phyloP scores from a whole-genome alignment of 148 eudicot species.

The Rhododendron williamsianum region DNA sequence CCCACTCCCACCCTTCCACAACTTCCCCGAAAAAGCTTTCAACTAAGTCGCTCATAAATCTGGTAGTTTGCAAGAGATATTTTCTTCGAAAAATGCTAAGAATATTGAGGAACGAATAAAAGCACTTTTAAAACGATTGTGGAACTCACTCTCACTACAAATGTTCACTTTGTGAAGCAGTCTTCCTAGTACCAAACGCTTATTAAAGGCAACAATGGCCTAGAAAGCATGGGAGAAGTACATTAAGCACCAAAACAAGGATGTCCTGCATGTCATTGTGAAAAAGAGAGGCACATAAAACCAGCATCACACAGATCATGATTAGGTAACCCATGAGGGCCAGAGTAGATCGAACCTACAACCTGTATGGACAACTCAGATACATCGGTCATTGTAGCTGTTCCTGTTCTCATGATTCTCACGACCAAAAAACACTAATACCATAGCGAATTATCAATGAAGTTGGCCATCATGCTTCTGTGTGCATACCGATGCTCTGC shows the following conservation, averaged over 20 bases:
- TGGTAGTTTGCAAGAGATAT: neutral
- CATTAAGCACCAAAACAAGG: neutral
- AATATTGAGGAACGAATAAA: neutral
- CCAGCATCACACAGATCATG: neutral
- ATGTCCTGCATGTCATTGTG: neutral
- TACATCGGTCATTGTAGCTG: neutral
- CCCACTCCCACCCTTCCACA: neutral
- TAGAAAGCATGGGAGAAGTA: neutral
- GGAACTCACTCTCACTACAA: neutral
- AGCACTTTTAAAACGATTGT: neutral
- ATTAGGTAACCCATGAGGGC: neutral
- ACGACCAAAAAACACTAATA: neutral
- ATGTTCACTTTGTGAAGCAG: neutral
- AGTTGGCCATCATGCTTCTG: too few relatives aligned
- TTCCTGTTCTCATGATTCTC: neutral
- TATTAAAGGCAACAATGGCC: neutral
- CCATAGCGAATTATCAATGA: neutral
- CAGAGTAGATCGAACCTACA: neutral
- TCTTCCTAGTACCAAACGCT: neutral
- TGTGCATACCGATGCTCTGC: too few relatives aligned
- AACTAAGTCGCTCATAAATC: neutral
- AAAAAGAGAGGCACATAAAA: neutral
- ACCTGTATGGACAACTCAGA: constrained; percentile 4
- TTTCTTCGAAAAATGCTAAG: neutral
- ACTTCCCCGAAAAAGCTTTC: neutral